These are phyloP conservation scores for Diaporthe humulicola DNA, from an alignment of 2,329 filamentous ascomycete genomes.

Conservation along the genomic window DNA sequence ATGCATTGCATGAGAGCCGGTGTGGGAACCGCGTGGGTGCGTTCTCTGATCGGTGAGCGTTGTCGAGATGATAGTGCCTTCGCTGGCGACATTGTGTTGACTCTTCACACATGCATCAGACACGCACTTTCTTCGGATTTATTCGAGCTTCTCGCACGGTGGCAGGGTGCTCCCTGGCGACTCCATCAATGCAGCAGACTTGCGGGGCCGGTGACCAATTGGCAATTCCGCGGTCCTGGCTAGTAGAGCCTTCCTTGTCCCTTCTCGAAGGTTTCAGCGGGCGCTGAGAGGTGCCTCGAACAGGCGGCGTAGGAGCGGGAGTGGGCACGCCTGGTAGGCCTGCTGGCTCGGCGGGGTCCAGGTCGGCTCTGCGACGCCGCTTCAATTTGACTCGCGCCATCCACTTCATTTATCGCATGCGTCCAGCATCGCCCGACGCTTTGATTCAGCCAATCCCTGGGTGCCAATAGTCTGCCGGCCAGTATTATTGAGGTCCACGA, in stretches of 20 bases:
- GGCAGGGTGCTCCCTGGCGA: slow-evolving; percentile 13
- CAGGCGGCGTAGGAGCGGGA: slow-evolving; percentile 26
- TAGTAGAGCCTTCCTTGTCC: slow-evolving; percentile 34
- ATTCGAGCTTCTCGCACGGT: slow-evolving; percentile 15
- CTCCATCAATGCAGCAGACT: slow-evolving; percentile 19
- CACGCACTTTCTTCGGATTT: slow-evolving; percentile 23
- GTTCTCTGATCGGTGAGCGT: slow-evolving; percentile 23
- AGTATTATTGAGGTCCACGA: slow-evolving; percentile 36
- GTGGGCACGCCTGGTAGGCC: slow-evolving; percentile 32
- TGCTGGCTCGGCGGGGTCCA: slow-evolving; percentile 34
- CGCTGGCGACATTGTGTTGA: slow-evolving; percentile 4
- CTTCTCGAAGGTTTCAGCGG: slow-evolving; percentile 42
- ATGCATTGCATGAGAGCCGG: slow-evolving; percentile 5
- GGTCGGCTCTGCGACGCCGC: slow-evolving; percentile 38
- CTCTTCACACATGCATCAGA: neutral
- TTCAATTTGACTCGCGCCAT: slow-evolving; percentile 37
- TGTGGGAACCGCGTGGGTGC: slow-evolving; percentile 13
- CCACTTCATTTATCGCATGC: slow-evolving; percentile 37
- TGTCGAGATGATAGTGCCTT: slow-evolving; percentile 24
- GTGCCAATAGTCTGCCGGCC: slow-evolving; percentile 29
- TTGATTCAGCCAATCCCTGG: slow-evolving; percentile 40
- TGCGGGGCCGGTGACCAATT: slow-evolving; percentile 37
- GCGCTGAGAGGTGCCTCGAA: slow-evolving; percentile 37
- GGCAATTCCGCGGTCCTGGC: slow-evolving; percentile 40
- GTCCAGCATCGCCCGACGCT: slow-evolving; percentile 34